Base-by-base conservation (phyloP, 768 basidiomycete genomes). In the Tephrocybe sp. region DNA sequence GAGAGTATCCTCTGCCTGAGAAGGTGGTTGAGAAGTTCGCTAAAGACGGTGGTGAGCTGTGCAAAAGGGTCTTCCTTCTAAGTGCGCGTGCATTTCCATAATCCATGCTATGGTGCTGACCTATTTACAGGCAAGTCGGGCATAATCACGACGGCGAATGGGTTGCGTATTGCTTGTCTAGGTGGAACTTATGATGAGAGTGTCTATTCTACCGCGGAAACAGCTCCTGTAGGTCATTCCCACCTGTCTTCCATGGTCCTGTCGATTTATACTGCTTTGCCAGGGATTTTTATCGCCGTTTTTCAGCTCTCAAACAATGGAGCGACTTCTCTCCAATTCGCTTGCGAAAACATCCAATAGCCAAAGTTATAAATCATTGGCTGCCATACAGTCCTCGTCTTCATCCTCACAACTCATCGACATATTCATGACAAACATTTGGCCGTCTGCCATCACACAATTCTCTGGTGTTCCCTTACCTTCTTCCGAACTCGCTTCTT, bases 91-190 rank as follows among this genome's bases (percentile, higher is more conserved):
- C 3, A 37, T 21, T 25, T 17, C n/a, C 14, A 25, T 11, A 24
- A 39, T 37, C 34, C 14, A 25, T 56, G 50, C 62, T 15, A 5
- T 47, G 20, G 33, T n/a, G 15, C 32, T 41, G 9, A 42, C 30
- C 24, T 12, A 26, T 34, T 42, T 20, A 14, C 55, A 93, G 92
- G 79, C 67, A 94, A 93, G 72, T 91, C 91, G 12, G 85, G 84
- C 8, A 77, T 89, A 3, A 71, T 95, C 36, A 88, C 82, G 2
- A 94, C 91, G 10, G 80, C 85, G 7, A 83, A 86, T 59, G 88
- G 89, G 8, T 73, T 95, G 21, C 83, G 87, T 52, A 90, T 96
- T 64, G 93, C 86, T 18, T 93, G 91, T 66, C 72, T 95, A 9
- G 92, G 90, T 34, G 93, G 94, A 3, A 72, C 75, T 32, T 92